phyloP scores from a whole-genome alignment of 169 alveolate species.

The Theileria orientalis region DNA sequence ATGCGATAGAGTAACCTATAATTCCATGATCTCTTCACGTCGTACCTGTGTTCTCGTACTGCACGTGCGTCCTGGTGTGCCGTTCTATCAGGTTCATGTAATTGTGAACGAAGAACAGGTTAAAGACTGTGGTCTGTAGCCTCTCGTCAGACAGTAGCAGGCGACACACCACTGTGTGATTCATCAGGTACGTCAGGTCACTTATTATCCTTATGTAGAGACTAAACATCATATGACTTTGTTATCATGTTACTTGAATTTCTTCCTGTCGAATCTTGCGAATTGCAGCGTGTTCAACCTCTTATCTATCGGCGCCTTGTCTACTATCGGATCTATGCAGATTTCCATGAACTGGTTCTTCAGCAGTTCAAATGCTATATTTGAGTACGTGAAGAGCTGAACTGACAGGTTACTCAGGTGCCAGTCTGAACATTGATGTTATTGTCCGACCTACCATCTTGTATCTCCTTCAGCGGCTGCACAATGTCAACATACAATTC shows the following conservation, averaged over 20 bases:
- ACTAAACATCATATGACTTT: not conserved
- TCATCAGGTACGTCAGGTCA: slow-evolving; percentile 48
- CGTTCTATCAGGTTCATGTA: slow-evolving; percentile 38
- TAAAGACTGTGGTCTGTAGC: slow-evolving; percentile 26
- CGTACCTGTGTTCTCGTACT: slow-evolving; percentile 41
- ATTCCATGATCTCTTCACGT: not conserved
- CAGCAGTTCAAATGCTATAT: slow-evolving; percentile 31
- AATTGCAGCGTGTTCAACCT: slow-evolving; percentile 24
- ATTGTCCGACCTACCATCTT: slow-evolving; percentile 20
- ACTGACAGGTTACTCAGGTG: slow-evolving; percentile 61
- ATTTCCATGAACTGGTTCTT: slow-evolving; percentile 20
- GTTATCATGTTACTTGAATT: slow-evolving; percentile 23
- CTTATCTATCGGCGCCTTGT: slow-evolving; percentile 12
- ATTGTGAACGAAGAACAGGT: slow-evolving; percentile 12
- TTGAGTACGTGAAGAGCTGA: slow-evolving; percentile 55
- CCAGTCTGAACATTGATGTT: slow-evolving; percentile 28
- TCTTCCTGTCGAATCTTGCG: slow-evolving; percentile 26
- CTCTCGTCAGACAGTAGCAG: slow-evolving; percentile 7
- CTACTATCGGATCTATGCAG: slow-evolving; percentile 22
- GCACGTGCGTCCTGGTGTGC: slow-evolving; percentile 22
- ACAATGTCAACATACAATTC: slow-evolving; percentile 40
- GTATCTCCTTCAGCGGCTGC: slow-evolving; percentile 30
- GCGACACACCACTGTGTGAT: slow-evolving; percentile 32
- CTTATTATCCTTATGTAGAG: slow-evolving; percentile 24
- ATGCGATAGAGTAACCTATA: slow-evolving; percentile 42